phyloP scores from a whole-genome alignment of 2,329 filamentous ascomycete species.

The Teratosphaeria nubilosa region DNA sequence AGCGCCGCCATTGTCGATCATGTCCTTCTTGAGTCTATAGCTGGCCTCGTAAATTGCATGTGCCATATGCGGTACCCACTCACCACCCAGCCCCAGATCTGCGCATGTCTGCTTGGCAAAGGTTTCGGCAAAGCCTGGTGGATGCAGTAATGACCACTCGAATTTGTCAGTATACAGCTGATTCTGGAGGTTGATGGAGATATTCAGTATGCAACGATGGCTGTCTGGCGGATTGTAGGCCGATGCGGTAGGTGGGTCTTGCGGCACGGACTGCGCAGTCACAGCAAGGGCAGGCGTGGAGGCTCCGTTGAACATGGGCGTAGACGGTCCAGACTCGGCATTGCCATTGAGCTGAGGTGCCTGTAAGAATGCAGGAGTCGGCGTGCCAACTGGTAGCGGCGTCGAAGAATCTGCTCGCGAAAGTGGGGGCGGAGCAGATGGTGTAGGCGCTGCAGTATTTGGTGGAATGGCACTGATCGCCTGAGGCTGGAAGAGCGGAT shows the following conservation, averaged over 20 bases:
- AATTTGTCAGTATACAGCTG: constrained; percentile 94
- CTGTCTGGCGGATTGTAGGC: constrained; percentile 85
- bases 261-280: constrained; percentile 50
- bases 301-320: constrained; percentile 38
- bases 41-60: constrained; percentile 97
- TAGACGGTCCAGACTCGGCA: constrained; percentile 32
- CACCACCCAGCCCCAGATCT: constrained; percentile 76
- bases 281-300: constrained; percentile 51
- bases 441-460: constrained; percentile 19
- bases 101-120: constrained; percentile 90
- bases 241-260: constrained; percentile 28
- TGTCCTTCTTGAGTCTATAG: constrained; percentile 86
- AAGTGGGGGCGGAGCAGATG: constrained; percentile 28
- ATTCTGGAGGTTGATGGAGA: constrained; percentile 87
- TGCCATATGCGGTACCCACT: constrained; percentile 90
- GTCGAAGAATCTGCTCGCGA: constrained; percentile 44
- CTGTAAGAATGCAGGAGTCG: constrained; percentile 21
- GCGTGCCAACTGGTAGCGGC: constrained; percentile 23
- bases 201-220: constrained; percentile 81
- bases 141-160: constrained; percentile 90
- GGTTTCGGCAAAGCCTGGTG: constrained; percentile 79
- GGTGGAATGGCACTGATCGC: constrained; percentile 17
- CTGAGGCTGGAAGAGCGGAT: constrained; percentile 74
- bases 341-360: constrained; percentile 42
- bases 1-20: constrained; percentile 66